Base-by-base conservation (phyloP, 2,329 filamentous ascomycete genomes). In the Penicillium sp. region DNA sequence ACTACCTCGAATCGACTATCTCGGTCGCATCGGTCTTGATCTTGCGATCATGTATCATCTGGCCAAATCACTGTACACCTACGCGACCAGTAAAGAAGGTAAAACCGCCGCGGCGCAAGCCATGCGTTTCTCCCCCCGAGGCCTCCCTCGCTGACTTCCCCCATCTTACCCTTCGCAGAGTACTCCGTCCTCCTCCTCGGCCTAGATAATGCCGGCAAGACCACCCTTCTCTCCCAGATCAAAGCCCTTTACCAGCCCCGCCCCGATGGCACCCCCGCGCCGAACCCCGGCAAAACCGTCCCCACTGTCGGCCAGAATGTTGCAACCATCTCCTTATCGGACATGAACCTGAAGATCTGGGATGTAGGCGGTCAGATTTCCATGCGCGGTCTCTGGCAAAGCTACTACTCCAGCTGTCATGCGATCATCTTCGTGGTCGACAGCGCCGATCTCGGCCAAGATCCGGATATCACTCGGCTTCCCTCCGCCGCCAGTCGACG, bases 271-370 rank as follows among this genome's bases (percentile, higher is more conserved):
- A 68, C 78, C 68, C 65, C 76, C 82, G 56, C 75, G 26, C 73
- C 85, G 80, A 76, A 91, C 81, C 72, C 93, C 64, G 82, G 87
- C 68, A 93, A 95, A 76, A 97, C 94, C 48, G 94, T 98, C 7
- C 95, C 95, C 30, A 99, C 95, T 22, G 94, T 98, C 70, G 95
- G 95, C 67, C 95, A 98, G 77, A 98, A 98, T 79, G 93, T 98
- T 66, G 91, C 92, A 64, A 95, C 93, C 51, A 91, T 99, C 74
- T 87, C 90, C 25, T 84, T 98, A 26, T 90, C 92, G 16, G 92
- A 97, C 77, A 94, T 97, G 87, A 97, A 98, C 82, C 84, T 99
- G 73, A 97, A 97, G 82, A 90, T 99, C 71, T 98, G 95, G 95
- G 95, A 99, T 75, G 92, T 99, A 0, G 95, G 95, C 66, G 95